Evolutionary conservation across 768 basidiomycete genomes (phyloP).

Genomic region (Termitomyces sp.): DNA sequence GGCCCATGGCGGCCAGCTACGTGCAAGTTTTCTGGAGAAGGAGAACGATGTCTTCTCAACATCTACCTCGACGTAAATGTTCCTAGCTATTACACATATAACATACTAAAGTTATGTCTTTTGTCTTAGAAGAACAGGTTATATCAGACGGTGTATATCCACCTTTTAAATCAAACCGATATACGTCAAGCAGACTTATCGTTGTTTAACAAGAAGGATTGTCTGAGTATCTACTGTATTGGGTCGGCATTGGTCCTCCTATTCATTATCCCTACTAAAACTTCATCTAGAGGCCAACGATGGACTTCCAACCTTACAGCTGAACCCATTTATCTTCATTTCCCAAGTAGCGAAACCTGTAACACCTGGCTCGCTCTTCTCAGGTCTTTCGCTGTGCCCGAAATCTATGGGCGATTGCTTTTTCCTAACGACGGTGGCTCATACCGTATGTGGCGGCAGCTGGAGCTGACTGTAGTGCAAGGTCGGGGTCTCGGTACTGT

Average conservation of each 20-base stretch:
- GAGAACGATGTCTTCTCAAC: conserved; percentile 60
- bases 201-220: conserved; percentile 71
- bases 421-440: conserved; percentile 61
- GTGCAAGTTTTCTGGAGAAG: conserved; percentile 67
- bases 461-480: conserved; percentile 68
- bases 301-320: conserved; percentile 47
- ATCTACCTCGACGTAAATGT: conserved; percentile 68
- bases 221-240: conserved; percentile 63
- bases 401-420: conserved; percentile 64
- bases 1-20: conserved; percentile 70
- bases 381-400: conserved; percentile 75
- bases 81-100: not conserved
- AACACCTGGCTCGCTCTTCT: conserved; percentile 78
- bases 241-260: conserved; percentile 32
- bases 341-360: conserved; percentile 56
- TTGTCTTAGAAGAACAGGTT: conserved; percentile 60
- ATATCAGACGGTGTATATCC: conserved; percentile 69
- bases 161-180: conserved; percentile 73
- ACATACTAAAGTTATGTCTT: conserved; percentile 11
- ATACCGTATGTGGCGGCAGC: conserved; percentile 85
- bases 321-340: conserved; percentile 74
- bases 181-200: conserved; percentile 74
- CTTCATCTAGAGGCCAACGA: conserved; percentile 46
- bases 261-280: not conserved
- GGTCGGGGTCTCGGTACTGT: conserved; percentile 66